Evolutionary conservation across 768 basidiomycete species (phyloP), one percentile per base, ranked within the genome.

Genomic region (Collybia mongolica): DNA sequence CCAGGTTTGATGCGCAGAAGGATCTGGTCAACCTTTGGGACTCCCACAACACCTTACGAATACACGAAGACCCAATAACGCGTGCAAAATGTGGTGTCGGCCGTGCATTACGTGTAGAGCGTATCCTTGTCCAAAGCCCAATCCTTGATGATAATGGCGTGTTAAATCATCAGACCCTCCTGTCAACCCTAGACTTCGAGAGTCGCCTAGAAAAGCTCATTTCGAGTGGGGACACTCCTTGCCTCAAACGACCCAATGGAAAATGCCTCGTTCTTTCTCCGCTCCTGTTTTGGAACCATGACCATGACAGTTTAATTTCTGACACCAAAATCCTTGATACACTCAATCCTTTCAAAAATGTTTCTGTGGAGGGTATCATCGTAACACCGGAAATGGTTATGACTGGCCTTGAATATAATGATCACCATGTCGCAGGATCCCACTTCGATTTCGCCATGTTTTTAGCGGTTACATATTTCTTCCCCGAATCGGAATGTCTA

Each of bases 391-490:
- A 80, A 39, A 91, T 91, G 86, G 86, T 91, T 24, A 69, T 93
- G 32, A 88, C 88, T 6, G 84, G 88, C 17, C 74, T 87, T 50
- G 82, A 80, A 19, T 72, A 72, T 14, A 74, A 72, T 43, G 80
- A 85, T 46, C 77, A 76, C 41, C 74, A 76, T 50, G 68, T 67
- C 45, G 65, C 67, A n/a, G 63, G 67, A 28, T 67, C 72, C n/a
- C 72, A 74, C 50, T 74, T 83, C 44, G 84, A 87, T 59, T 79
- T 75, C 52, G 86, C 88, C 41, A 79, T 74, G 45, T 88, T 83
- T 60, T 77, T 93, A 17, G 88, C 84, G 14, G 72, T 93, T 51
- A 91, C 90, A 0, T 93, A 90, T 65, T 84, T 91, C 68, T 91
- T 94, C 61, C 83, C 80, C 2, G 86, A 90, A 56, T 78, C 73